A percentile compares a stretch with the other conserved stretches of the same genome.
Conservation (phyloP, 371 early-diverging fungal species). For the Actinomortierella ambigua region DNA sequence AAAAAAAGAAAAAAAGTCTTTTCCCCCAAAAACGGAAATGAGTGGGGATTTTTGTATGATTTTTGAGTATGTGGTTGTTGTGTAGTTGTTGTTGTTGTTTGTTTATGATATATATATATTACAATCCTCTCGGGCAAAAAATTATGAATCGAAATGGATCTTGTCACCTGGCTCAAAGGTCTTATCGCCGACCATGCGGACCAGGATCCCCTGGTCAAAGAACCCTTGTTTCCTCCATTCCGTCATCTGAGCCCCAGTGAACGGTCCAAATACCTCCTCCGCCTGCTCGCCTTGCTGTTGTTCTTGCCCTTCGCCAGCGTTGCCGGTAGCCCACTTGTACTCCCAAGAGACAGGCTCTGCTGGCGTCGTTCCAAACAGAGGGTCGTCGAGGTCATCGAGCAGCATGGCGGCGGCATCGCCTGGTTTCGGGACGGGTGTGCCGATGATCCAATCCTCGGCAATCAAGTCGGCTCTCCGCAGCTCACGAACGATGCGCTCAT, state of each 20-base stretch:
- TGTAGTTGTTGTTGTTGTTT: too few relatives aligned
- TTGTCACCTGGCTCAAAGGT: constrained; percentile 40
- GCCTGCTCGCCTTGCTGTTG: constrained; percentile 25
- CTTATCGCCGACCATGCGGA: constrained; percentile 29
- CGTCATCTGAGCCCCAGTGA: constrained; percentile 25
- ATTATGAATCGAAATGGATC: too few relatives aligned
- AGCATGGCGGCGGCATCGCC: constrained; percentile 16
- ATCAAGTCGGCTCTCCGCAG: constrained; percentile 69
- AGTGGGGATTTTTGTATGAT: too few relatives aligned
- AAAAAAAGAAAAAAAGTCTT: too few relatives aligned
- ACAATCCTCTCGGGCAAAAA: too few relatives aligned
- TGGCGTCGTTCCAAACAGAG: constrained; percentile 9
- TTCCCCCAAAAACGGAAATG: too few relatives aligned
- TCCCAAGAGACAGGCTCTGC: constrained; percentile 36
- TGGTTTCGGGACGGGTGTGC: constrained; percentile 38
- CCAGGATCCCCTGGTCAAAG: constrained; percentile 40
- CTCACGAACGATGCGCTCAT: constrained; percentile 74
- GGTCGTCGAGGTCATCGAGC: constrained; percentile 34
- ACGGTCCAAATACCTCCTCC: constrained; percentile 41
- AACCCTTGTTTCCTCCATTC: constrained; percentile 39
- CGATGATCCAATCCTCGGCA: constrained; percentile 66
- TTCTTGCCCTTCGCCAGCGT: constrained; percentile 2
- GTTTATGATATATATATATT: too few relatives aligned
- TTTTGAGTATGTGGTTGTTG: too few relatives aligned
- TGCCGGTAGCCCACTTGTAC: constrained; percentile 37